These are phyloP conservation scores for Dactylella cylindrospora DNA, from an alignment of 2,329 filamentous ascomycete genomes.

Conservation along the genomic window DNA sequence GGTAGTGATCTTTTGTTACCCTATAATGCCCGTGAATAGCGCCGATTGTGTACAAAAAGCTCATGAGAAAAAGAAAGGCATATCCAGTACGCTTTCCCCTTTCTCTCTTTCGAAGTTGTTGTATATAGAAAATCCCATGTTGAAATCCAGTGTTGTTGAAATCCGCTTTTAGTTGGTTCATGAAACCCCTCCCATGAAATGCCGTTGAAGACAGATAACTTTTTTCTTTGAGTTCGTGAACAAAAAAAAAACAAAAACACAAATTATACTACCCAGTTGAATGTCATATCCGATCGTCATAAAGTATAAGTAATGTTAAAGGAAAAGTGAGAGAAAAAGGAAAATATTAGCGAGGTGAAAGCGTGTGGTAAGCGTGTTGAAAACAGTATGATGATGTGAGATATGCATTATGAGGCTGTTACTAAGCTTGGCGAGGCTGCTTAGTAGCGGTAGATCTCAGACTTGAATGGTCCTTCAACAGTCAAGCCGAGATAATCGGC, in stretches of 20 bases:
- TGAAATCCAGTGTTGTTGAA: slow-evolving; percentile 41
- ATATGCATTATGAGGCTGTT: not conserved
- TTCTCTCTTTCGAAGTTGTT: not conserved
- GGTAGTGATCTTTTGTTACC: slow-evolving; percentile 2
- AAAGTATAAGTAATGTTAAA: too few species aligned
- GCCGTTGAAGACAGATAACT: slow-evolving; percentile 43
- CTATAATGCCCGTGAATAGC: slow-evolving; percentile 13
- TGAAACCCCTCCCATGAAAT: slow-evolving; percentile 41
- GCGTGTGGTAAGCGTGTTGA: slow-evolving; percentile 2
- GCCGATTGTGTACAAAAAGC: slow-evolving; percentile 40
- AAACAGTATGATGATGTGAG: not conserved
- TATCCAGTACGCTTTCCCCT: slow-evolving; percentile 4
- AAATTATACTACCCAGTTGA: too few species aligned
- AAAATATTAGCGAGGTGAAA: not conserved
- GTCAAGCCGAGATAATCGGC: slow-evolving; percentile 91
- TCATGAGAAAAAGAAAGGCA: not conserved
- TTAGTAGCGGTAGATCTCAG: slow-evolving; percentile 80
- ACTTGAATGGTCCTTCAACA: slow-evolving; percentile 90
- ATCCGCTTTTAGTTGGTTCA: slow-evolving; percentile 34
- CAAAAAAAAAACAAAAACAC: slow-evolving; percentile 46
- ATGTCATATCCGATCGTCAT: too few species aligned
- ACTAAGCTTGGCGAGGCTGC: slow-evolving; percentile 25
- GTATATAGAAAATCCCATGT: slow-evolving; percentile 45
- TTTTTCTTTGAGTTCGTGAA: slow-evolving; percentile 25
- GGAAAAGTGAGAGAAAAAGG: not conserved